Percentiles rank a stretch among this genome's conserved stretches.
Evolutionary conservation across 495 filamentous ascomycete genomes (phyloP).

Genomic region (Lasiosphaeria miniovina): DNA sequence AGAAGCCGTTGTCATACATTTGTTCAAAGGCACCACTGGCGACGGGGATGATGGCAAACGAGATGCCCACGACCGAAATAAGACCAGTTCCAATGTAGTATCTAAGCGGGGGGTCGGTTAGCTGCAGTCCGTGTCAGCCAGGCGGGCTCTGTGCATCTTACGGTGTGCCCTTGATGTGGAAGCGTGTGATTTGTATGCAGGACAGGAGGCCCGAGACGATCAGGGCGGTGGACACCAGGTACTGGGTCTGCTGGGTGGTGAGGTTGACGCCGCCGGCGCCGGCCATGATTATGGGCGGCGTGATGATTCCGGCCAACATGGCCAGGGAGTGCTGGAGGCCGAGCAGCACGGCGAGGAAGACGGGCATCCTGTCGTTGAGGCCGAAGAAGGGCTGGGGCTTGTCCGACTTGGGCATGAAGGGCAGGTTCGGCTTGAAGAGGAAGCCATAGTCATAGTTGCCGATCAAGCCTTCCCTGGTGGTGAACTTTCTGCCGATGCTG

Average conservation of each 20-base stretch:
- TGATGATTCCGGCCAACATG: slow-evolving; percentile 61
- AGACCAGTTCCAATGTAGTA: slow-evolving; percentile 85
- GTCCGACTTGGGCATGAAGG: slow-evolving; percentile 69
- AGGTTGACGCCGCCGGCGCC: slow-evolving; percentile 66
- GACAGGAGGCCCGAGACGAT: slow-evolving; percentile 83
- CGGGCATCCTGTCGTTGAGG: slow-evolving; percentile 76
- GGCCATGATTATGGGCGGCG: slow-evolving; percentile 75
- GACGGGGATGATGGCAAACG: slow-evolving; percentile 84
- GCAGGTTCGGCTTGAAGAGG: slow-evolving; percentile 72
- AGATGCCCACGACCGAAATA: slow-evolving; percentile 86
- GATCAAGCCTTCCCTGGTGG: slow-evolving; percentile 66
- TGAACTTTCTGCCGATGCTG: slow-evolving; percentile 36
- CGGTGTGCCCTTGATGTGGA: slow-evolving; percentile 73
- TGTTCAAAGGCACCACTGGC: slow-evolving; percentile 72
- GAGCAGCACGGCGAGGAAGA: slow-evolving; percentile 65
- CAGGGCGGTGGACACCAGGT: slow-evolving; percentile 85
- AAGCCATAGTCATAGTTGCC: slow-evolving; percentile 81
- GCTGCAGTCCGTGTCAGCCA: neutral
- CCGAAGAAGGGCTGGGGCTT: slow-evolving; percentile 80
- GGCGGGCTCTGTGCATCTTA: slow-evolving; percentile 34
- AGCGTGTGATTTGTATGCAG: slow-evolving; percentile 77
- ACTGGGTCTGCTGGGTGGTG: slow-evolving; percentile 56
- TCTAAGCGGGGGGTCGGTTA: slow-evolving; percentile 12
- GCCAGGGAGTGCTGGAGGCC: slow-evolving; percentile 50
- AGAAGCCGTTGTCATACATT: slow-evolving; percentile 82